Conservation (phyloP, 2,329 filamentous ascomycete genomes). For the Rachicladosporium sp. region DNA sequence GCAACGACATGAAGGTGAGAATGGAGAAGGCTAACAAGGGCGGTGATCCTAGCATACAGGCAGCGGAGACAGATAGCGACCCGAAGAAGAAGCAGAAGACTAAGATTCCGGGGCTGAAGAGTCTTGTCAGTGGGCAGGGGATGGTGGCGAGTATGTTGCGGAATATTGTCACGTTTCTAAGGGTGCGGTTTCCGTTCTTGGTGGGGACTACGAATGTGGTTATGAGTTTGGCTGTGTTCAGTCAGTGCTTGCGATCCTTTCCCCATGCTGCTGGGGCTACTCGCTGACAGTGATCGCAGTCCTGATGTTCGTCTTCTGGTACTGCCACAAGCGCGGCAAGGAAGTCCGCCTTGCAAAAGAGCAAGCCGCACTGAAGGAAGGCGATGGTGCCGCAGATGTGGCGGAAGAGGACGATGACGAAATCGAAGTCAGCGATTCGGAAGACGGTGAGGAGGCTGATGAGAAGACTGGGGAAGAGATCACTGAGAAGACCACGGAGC, state of each 20-base stretch:
- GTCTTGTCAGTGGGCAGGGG: conserved; percentile 73
- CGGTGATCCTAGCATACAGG: conserved; percentile 1
- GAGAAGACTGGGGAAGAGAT: no score
- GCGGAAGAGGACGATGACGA: conserved; percentile 8
- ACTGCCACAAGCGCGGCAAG: conserved; percentile 88
- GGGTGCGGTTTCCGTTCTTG: conserved; percentile 78
- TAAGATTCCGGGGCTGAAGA: conserved; percentile 59
- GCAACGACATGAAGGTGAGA: conserved; percentile 28
- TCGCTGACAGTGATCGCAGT: conserved; percentile 36
- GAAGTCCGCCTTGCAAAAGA: conserved; percentile 57
- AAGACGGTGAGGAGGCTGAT: conserved; percentile 5
- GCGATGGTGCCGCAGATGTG: conserved; percentile 6
- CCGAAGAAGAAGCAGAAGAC: conserved; percentile 49
- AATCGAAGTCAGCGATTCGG: conserved; percentile 6
- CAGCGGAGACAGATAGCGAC: conserved; percentile 1
- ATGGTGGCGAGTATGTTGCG: conserved; percentile 72
- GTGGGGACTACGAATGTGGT: conserved; percentile 76
- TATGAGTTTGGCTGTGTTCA: conserved; percentile 76
- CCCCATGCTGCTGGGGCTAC: no score
- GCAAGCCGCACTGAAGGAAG: conserved; percentile 4
- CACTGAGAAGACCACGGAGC: no score
- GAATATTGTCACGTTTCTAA: conserved; percentile 81
- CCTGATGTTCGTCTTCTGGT: conserved; percentile 90
- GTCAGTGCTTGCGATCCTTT: conserved; percentile 40
- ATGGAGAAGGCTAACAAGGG: conserved; percentile 23